Evolutionary conservation across 352 stramenopile genomes (phyloP), one percentile per base, ranked within the genome.

Genomic region (Thraustotheca clavata): DNA sequence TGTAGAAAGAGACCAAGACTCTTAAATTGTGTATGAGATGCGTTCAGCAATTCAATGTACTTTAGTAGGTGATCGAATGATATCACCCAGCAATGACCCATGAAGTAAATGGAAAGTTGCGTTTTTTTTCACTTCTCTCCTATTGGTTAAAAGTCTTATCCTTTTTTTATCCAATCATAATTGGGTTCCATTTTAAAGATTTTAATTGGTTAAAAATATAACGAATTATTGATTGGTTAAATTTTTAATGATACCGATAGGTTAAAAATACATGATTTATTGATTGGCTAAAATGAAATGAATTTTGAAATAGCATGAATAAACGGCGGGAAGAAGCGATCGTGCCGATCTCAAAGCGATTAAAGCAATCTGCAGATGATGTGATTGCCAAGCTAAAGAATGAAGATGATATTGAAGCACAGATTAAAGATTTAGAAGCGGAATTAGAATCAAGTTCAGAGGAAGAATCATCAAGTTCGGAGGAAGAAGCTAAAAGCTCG

Each of bases 311-410:
- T 14, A 36, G 26, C 24, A 61, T 61, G 52, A 38, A 38, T 29
- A 38, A 61, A 61, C 46, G 47, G 34, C 55, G 55, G 18, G 36
- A 4, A n/a, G 57, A 24, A 7, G 57, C 31, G 16, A 79, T 89
- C 76, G 79, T 89, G 77, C 83, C 83, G 59, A 92, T 92, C 67
- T 81, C 83, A 4, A 92, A 92, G 72, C 77, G 81, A 3, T 70
- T 92, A n/a, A 77, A 79, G 67, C 80, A 89, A 69, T 92, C 80
- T 20, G 83, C 73, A 27, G 81, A 89, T 67, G 80, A 68, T 29
- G 61, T 92, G 40, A 62, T 72, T 60, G 55, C 26, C 29, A 48
- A 54, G 0, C 11, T 59, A 22, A 69, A 50, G 24, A 54, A 32
- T 29, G 71, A 70, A 36, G 78, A 91, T 16, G 77, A 91, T 61